Evolutionary conservation across 352 stramenopile genomes (phyloP), one percentile per base, ranked within the genome.

Genomic region (Globisporangium canariense): DNA sequence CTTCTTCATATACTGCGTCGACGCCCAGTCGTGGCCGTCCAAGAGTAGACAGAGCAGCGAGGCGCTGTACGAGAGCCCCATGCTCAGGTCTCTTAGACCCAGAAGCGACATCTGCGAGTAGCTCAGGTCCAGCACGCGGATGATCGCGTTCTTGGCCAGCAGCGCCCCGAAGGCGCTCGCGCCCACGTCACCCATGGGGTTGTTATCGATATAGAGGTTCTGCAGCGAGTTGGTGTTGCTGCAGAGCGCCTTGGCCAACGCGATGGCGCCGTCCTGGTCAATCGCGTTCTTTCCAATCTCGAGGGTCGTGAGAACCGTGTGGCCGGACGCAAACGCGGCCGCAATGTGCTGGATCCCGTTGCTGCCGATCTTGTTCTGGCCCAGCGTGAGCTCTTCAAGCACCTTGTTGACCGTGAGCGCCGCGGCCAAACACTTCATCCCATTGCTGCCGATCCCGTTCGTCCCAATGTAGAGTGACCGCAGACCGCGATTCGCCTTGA

Each of bases 201-300:
- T 94, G 65, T 92, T 89, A 66, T 94, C 86, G 32, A 94, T 70
- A 62, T 94, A 94, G 53, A 94, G 69, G 49, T 92, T 94, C 66
- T 91, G 79, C n/a, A 94, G 65, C 25, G 60, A 64, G 41, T 86
- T 84, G n/a, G 52, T 20, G 0, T 58, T 53, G n/a, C 59, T 67
- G 41, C 77, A 86, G 16, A 94, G 69, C 45, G 82, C 84, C 53
- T 88, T 79, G 52, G 86, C 86, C n/a, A 94, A 62, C 30, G 77
- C 77, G 36, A 91, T 73, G 47, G 77, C 83, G 43, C 86, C 86
- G 45, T 86, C 81, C n/a, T 76, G 65, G 49, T 89, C 81, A 43
- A 94, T 81, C 25, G 64, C 70, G 67, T 94, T 94, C 71, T 92
- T 91, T 22, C 86, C 86, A 2, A 94, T 75, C 67, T 94, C 86